Evolutionary conservation across 163 green algal genomes (phyloP), one percentile per base, ranked within the genome.

Genomic region (Prototheca wickerhamii): DNA sequence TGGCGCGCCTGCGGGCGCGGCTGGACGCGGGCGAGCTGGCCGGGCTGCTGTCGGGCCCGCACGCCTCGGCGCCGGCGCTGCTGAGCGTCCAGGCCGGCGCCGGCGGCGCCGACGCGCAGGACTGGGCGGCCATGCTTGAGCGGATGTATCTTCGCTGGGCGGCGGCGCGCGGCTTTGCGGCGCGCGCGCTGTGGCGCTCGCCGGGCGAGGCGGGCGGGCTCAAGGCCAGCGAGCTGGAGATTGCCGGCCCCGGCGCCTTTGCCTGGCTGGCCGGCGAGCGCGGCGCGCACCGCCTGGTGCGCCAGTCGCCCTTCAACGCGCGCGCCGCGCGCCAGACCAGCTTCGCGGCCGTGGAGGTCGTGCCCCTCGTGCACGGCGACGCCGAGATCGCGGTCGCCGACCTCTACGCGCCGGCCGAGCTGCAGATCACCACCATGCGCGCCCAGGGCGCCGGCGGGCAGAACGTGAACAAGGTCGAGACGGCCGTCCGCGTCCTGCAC

Each of bases 301-400:
- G 94, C 42, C 82, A 84, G 75, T 93, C 81, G 2, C 93, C 94
- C n/a, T 98, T 98, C 80, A 96, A 95, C 59, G 70, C 83, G 44
- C 93, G 93, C 60, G 85, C 79, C 5, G 79, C 87, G 8, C 76
- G 90, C 20, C 87, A 98, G 71, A 99, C 94, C 21, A 95, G 84
- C 75, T 99, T 99, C 81, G 90, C 90, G 30, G 87, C 84, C 15
- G 89, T 98, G 35, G 93, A 98, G 68, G 90, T 98, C 60, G 89
- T 95, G 83, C 93, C 93, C 1, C 35, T 96, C 34, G 71, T 97
- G 43, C 81, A 62, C 43, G 25, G 29, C 21, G 18, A 29, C 10
- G 32, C 17, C 30, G 31, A 26, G 7, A 46, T 8, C 5, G 52
- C 88, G 49, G 69, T 83, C 7, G 58, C 94, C n/a, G n/a, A n/a